These are phyloP conservation scores for Fraxinus americana DNA, from an alignment of 257 asterid genomes.

Conservation along the genomic window DNA sequence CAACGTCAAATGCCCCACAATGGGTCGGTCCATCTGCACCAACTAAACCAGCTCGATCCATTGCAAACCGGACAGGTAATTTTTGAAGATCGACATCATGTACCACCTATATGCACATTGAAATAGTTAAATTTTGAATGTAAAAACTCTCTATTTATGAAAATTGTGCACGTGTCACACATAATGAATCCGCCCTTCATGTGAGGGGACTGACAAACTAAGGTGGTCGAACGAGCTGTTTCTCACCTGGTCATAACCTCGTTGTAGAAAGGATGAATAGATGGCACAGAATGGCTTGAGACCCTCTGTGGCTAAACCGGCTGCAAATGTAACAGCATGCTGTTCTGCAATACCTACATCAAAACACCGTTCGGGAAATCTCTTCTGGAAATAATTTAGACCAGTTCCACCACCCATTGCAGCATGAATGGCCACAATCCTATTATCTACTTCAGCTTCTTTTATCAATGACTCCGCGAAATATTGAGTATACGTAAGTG, in stretches of 20 bases:
- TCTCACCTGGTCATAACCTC: constrained; percentile 79
- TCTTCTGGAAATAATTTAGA: constrained; percentile 65
- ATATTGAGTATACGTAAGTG: constrained; percentile 71
- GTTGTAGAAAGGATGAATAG: constrained; percentile 71
- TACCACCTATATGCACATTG: constrained; percentile 51
- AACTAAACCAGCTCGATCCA: constrained; percentile 85
- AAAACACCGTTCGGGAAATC: constrained; percentile 67
- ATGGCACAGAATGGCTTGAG: constrained; percentile 87
- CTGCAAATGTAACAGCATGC: constrained; percentile 85
- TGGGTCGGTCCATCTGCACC: constrained; percentile 92
- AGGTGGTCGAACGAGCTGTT: no score
- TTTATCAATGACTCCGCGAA: constrained; percentile 75
- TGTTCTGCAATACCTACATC: constrained; percentile 91
- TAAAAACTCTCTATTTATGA: no score
- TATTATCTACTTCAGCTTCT: constrained; percentile 70
- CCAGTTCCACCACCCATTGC: constrained; percentile 96
- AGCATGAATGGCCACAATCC: constrained; percentile 73
- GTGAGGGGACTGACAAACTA: no score
- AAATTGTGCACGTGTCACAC: no score
- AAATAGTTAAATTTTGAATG: background rate
- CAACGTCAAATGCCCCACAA: constrained; percentile 80
- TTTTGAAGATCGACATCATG: constrained; percentile 88
- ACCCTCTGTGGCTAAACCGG: constrained; percentile 83
- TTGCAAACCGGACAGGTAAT: constrained; percentile 77
- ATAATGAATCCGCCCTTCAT: no score